Base-by-base conservation (phyloP, 2,329 filamentous ascomycete species). In the Didymella segeticola region DNA sequence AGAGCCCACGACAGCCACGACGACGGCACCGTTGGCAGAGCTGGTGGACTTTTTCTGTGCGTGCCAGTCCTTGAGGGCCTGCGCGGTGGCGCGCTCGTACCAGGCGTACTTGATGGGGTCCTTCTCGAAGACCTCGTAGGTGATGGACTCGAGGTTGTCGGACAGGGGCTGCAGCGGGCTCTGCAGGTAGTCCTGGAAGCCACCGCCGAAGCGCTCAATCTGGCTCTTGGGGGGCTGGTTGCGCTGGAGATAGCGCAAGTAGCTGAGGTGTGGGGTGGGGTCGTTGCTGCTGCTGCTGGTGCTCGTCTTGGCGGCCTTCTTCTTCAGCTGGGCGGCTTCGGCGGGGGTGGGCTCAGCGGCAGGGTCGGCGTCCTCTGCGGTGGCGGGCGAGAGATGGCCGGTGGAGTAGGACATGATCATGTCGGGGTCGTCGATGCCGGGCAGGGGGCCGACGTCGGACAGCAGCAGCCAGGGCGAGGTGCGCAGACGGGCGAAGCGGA, bases 101-200 rank as follows among this genome's bases (percentile, higher is more conserved):
- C 93, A 96, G 60, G 92, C 87, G 72, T 99, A 99, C 76, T 99
- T 99, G 77, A 99, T 90, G 0, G 95, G 95, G 61, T 99, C 96
- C 63, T 96, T 96, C 74, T 99, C 95, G 68, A 99, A 99, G 2
- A 98, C 93, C 72, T 99, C 95, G 74, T 99, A 99, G 0, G 95
- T 99, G 34, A 96, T 90, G 39, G 92, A 96, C 73, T 99, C 96
- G 12, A 99, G 82, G 65, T 99, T 99, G 74, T 99, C 95, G 0
- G 93, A 93, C 12, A 99, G 82, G 0, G 95, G 95, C 73, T 99
- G 96, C 33, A 99, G 80, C 2, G 95, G 95, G 2, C 93, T 93
- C 74, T 99, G 95, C 10, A 99, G 82, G 82, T 95, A 99, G 74
- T 99, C 95, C 69, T 99, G 96, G 64, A 90, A 91, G 2, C 88